Conservation (phyloP, 225 moss, liverwort and hornwort species). For the Bryoerythrophyllum caledonicum region DNA sequence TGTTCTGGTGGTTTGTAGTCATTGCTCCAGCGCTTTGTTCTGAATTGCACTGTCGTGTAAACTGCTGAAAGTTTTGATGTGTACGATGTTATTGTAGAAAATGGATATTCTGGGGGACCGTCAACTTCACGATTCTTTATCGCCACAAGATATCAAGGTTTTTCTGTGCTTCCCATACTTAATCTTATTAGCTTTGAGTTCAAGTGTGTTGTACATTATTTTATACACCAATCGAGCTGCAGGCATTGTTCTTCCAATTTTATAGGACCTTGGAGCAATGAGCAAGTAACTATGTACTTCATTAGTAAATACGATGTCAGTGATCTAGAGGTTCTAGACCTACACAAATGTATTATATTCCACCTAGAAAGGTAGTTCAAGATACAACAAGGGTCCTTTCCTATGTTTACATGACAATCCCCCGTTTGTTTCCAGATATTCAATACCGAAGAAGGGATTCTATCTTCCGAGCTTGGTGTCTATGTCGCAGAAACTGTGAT, state of each 20-base stretch:
- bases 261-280: not conserved
- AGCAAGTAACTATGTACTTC: not conserved
- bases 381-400: not conserved
- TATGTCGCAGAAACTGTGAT: constrained; percentile 90
- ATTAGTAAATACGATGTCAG: not conserved
- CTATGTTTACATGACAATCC: not conserved
- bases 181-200: not conserved
- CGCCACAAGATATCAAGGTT: constrained; percentile 83
- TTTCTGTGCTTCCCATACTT: not conserved
- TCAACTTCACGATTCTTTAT: constrained; percentile 70
- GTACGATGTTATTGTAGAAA: constrained; percentile 43
- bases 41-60: not conserved
- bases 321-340: not conserved
- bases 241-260: not conserved
- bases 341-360: not conserved
- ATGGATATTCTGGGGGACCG: constrained; percentile 77
- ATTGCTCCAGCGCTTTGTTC: not conserved
- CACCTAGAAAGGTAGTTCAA: not conserved
- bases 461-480: constrained; percentile 86
- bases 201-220: constrained; percentile 5
- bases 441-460: constrained; percentile 64
- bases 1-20: not conserved
- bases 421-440: constrained; percentile 57
- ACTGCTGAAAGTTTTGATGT: constrained; percentile 14
- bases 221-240: not conserved